phyloP scores from a whole-genome alignment of 2,329 filamentous ascomycete species.

The Teratosphaeria viscida region DNA sequence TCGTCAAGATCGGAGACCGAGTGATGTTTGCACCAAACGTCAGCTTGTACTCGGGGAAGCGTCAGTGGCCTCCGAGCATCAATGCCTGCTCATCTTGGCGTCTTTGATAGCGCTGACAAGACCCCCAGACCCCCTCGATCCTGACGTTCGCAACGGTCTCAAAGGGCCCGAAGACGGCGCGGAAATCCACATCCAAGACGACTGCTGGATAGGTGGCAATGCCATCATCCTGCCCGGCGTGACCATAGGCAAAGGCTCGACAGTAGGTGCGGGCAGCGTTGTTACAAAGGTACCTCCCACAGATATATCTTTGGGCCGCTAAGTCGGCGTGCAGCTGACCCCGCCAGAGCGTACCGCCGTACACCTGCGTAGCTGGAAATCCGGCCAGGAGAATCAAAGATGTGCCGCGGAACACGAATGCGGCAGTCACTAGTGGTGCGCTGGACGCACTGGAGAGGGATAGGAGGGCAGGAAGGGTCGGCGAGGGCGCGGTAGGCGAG shows the following conservation, averaged over 20 bases:
- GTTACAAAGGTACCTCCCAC: slow-evolving; percentile 54
- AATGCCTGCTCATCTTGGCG: no score
- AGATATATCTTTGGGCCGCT: not conserved
- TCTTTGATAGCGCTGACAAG: not conserved
- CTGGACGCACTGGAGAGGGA: slow-evolving; percentile 15
- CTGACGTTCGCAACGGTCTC: slow-evolving; percentile 60
- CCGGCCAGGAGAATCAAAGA: slow-evolving; percentile 48
- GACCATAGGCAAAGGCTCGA: slow-evolving; percentile 62
- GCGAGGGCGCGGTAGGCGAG: not conserved
- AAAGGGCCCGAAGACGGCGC: slow-evolving; percentile 65
- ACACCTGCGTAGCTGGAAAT: slow-evolving; percentile 55
- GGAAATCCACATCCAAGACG: slow-evolving; percentile 65
- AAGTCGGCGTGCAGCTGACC: slow-evolving; percentile 1
- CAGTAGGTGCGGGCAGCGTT: slow-evolving; percentile 70
- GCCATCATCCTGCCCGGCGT: slow-evolving; percentile 64
- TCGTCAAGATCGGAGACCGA: slow-evolving; percentile 63
- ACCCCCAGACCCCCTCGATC: slow-evolving; percentile 51
- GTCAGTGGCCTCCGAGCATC: not conserved
- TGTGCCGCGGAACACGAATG: slow-evolving; percentile 18
- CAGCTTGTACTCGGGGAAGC: slow-evolving; percentile 56
- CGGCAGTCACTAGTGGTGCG: slow-evolving; percentile 20
- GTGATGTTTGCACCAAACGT: slow-evolving; percentile 73
- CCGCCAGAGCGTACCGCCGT: slow-evolving; percentile 48
- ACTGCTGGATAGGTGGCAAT: slow-evolving; percentile 71
- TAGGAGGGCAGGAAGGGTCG: not conserved